Evolutionary conservation across 2,329 filamentous ascomycete species (phyloP).

Genomic region (Botrytis medusae): DNA sequence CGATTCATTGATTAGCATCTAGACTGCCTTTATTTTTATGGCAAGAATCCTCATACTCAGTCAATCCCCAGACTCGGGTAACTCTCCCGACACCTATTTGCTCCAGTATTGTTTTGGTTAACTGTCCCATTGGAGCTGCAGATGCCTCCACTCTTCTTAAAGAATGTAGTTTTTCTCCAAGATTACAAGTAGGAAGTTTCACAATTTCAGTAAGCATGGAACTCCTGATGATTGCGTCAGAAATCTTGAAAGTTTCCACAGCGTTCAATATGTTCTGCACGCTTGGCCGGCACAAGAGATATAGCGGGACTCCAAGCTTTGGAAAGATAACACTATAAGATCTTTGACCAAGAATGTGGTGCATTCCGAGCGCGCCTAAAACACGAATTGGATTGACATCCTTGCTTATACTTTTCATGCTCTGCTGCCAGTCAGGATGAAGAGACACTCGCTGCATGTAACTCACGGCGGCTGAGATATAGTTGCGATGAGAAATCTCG

Average conservation of each 20-base stretch:
- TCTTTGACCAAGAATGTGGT: slow-evolving; percentile 3
- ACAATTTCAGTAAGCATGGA: slow-evolving; percentile 1
- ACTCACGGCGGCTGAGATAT: neutral
- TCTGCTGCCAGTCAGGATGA: neutral
- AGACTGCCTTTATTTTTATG: neutral
- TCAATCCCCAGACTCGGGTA: slow-evolving; percentile 13
- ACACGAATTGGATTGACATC: neutral
- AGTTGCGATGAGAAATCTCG: neutral
- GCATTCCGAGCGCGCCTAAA: neutral
- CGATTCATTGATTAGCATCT: neutral
- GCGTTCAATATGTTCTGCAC: neutral
- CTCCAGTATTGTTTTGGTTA: neutral
- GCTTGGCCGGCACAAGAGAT: neutral
- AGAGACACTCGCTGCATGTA: slow-evolving; percentile 10
- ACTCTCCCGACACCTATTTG: neutral
- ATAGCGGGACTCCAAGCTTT: slow-evolving; percentile 51
- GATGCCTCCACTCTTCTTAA: neutral
- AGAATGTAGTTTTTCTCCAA: neutral
- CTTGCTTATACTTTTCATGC: neutral
- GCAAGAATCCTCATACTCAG: neutral
- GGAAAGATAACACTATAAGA: neutral
- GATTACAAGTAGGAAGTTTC: neutral
- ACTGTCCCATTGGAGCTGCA: neutral
- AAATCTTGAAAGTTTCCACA: neutral
- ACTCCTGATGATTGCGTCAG: neutral